Evolutionary conservation across 1,284 basidiomycete species (phyloP).

Genomic region (Rugosomyces carneus): DNA sequence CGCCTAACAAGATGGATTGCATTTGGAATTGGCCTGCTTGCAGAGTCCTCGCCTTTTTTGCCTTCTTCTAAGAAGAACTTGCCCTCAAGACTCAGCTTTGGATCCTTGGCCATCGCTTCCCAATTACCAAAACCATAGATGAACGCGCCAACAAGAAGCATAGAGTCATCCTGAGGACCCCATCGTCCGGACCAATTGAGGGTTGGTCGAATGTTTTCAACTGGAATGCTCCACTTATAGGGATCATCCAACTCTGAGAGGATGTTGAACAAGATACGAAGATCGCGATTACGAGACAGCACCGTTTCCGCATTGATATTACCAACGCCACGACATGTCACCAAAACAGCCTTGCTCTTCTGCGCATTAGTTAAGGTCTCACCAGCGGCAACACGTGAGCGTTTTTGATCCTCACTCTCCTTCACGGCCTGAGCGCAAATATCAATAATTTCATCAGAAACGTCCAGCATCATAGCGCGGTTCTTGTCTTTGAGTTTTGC

Average conservation of each 20-base stretch:
- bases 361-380: conserved; percentile 82
- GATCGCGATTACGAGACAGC: conserved; percentile 83
- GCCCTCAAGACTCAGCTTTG: conserved; percentile 76
- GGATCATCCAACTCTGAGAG: conserved; percentile 70
- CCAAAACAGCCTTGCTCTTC: conserved; percentile 93
- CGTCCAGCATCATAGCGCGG: conserved; percentile 85
- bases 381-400: conserved; percentile 69
- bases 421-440: conserved; percentile 82
- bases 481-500: conserved; percentile 96
- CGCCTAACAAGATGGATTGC: conserved; percentile 96
- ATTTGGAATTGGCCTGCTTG: conserved; percentile 84
- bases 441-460: conserved; percentile 89
- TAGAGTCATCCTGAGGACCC: conserved; percentile 90
- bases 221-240: conserved; percentile 82
- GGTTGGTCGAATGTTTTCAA: conserved; percentile 90
- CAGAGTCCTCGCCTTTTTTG: conserved; percentile 81
- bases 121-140: conserved; percentile 95
- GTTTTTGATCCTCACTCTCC: conserved; percentile 79
- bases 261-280: conserved; percentile 84
- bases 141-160: conserved; percentile 91
- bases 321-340: conserved; percentile 83
- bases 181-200: conserved; percentile 96
- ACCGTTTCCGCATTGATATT: conserved; percentile 99
- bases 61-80: conserved; percentile 98
- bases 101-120: conserved; percentile 92